Evolutionary conservation across 1,284 basidiomycete species (phyloP).

Genomic region (Meira nashicola): DNA sequence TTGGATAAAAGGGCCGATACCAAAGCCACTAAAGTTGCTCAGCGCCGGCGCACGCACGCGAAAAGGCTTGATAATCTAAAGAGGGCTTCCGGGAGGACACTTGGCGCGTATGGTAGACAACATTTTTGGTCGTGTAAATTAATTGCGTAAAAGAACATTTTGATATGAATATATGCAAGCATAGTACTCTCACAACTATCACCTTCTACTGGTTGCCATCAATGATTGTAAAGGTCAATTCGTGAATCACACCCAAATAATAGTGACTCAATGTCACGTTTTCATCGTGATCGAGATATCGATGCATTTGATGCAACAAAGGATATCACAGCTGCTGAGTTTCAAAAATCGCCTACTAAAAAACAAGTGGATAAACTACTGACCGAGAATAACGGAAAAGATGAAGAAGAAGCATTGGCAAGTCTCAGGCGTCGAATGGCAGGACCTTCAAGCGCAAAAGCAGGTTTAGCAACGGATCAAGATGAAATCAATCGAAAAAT

Average conservation of each 20-base stretch:
- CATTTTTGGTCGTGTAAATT: no score
- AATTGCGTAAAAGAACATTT: no score
- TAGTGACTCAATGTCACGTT: background rate
- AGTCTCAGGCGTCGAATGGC: slow-evolving; percentile 40
- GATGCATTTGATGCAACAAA: slow-evolving; percentile 3
- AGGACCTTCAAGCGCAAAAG: slow-evolving; percentile 48
- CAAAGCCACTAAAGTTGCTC: no score
- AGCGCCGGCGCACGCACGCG: no score
- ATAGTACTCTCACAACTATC: no score
- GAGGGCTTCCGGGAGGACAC: no score
- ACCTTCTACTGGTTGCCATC: no score
- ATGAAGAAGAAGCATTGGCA: slow-evolving; percentile 29
- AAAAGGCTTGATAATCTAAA: no score
- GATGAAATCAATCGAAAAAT: slow-evolving; percentile 29
- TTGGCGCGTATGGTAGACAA: no score
- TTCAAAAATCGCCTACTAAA: slow-evolving; percentile 1
- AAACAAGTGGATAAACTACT: background rate
- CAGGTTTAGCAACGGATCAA: slow-evolving; percentile 43
- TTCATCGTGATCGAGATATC: slow-evolving; percentile 7
- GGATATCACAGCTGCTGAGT: background rate
- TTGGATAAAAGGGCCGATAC: no score
- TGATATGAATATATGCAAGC: no score
- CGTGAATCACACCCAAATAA: background rate
- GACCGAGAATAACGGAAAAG: background rate
- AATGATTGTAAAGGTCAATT: no score